Base-by-base conservation (phyloP, 345 rosid genomes). In the Pugionium dolabratum region DNA sequence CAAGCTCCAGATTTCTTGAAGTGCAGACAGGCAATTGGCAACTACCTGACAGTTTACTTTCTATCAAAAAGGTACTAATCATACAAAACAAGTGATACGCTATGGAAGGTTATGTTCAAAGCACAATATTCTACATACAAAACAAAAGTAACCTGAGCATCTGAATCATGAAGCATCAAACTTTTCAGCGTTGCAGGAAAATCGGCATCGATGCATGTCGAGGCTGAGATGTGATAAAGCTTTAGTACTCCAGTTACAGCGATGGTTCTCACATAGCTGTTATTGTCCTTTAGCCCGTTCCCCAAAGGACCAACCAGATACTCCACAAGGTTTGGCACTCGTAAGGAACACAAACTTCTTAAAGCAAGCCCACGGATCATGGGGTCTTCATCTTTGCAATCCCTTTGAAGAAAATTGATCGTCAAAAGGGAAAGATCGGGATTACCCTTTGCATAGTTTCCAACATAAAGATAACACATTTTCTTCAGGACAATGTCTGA, bases 401-500 rank as follows among this genome's bases (percentile, higher is more conserved):
- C 99, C 70, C 95, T 88, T 62, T 94, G 99, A 29, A 94, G 95
- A 70, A 94, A 94, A 80, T 90, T 94, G 59, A 94, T 94, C 0
- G 97, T 90, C 79, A 90, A 68, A 26, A 94, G 84, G 7, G 97
- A 88, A 43, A 94, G 91, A 75, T 94, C 97, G 45, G 97, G 97
- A 67, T 94, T 94, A 5, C 79, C 99, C 75, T 94, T 90, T 0
- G 97, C 99, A 60, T 94, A 94, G 80, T 94, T 94, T 27, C 97
- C 97, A 44, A 94, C 99, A 64, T 94, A 94, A 28, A 94, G 84
- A 68, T 90, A 94, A 64, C 97, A 94, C 97, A 94, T 94, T 71
- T 94, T 94, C 91, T 94, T 94, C 80, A 94, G 69, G 41, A 94
- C 99, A 62, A 94, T 90, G 73, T 94, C 97, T n/a, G 97, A 84